phyloP scores from a whole-genome alignment of 192 early-diverging fungal genomes.

The Coemansia sp. region DNA sequence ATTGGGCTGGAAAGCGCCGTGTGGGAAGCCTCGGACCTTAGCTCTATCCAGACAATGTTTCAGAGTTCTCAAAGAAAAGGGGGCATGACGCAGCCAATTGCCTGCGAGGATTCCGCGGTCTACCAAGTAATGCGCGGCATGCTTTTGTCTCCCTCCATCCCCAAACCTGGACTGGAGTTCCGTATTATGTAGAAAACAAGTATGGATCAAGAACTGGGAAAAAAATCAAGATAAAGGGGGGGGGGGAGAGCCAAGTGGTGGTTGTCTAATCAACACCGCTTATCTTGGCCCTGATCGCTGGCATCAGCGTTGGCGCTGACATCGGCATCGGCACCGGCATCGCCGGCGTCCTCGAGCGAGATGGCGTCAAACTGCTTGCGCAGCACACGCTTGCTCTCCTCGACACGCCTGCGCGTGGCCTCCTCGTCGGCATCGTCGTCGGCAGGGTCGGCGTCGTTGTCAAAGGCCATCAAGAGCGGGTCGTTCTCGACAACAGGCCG shows the following conservation, averaged over 20 bases:
- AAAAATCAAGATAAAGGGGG: background rate
- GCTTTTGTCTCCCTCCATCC: background rate
- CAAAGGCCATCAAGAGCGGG: slow-evolving; percentile 73
- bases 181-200: background rate
- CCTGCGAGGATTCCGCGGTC: background rate
- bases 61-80: too few species aligned
- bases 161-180: background rate
- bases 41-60: too few species aligned
- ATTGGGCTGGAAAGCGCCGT: too few species aligned
- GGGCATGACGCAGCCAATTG: too few species aligned
- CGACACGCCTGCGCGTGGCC: slow-evolving; percentile 22
- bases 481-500: slow-evolving; percentile 83
- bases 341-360: slow-evolving; percentile 11
- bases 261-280: background rate
- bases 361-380: slow-evolving; percentile 29
- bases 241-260: too few species aligned
- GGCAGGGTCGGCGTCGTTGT: slow-evolving; percentile 54
- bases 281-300: background rate
- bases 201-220: background rate
- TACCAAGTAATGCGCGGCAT: too few species aligned
- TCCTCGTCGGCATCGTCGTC: slow-evolving; percentile 46
- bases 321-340: background rate
- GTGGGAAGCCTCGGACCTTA: too few species aligned
- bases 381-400: slow-evolving; percentile 36
- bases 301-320: background rate